phyloP scores from a whole-genome alignment of 164 flowering plant species.

The Paratinospora sagittata region DNA sequence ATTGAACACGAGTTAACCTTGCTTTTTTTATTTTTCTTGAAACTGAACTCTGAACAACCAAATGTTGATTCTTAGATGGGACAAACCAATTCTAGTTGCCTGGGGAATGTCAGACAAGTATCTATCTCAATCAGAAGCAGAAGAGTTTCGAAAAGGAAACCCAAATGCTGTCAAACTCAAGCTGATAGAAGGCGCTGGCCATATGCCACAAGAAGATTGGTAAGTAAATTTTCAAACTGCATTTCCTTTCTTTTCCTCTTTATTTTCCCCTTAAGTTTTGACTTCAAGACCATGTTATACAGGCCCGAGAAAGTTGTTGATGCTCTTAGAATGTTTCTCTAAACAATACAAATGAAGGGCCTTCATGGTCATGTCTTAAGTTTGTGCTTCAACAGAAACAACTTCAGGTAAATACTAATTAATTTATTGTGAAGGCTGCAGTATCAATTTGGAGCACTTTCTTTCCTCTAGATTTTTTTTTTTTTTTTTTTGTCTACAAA shows the following conservation, averaged over 20 bases:
- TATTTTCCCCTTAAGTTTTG: neutral
- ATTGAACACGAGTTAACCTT: neutral
- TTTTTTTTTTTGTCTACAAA: neutral
- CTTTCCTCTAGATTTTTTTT: no score
- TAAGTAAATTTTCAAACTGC: constrained; percentile 21
- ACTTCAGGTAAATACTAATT: neutral
- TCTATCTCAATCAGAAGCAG: constrained; percentile 74
- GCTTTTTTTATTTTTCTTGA: neutral
- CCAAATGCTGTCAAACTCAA: constrained; percentile 47
- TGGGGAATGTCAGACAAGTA: constrained; percentile 94
- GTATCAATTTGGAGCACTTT: neutral
- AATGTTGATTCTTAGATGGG: constrained; percentile 53
- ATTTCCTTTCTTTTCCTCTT: neutral
- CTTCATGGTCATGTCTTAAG: neutral
- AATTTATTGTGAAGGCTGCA: neutral
- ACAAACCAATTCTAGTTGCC: constrained; percentile 64
- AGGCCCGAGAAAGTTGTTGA: constrained; percentile 98
- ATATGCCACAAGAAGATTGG: constrained; percentile 99
- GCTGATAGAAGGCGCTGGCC: constrained; percentile 93
- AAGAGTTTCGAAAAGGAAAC: constrained; percentile 75
- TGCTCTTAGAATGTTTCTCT: constrained; percentile 58
- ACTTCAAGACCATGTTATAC: constrained; percentile 12
- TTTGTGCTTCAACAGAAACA: neutral
- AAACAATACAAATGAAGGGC: constrained; percentile 8
- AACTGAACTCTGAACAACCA: constrained; percentile 3